These are phyloP conservation scores for Saccharomyces hybrid DNA, from an alignment of 1,139 yeast species.

Conservation along the genomic window DNA sequence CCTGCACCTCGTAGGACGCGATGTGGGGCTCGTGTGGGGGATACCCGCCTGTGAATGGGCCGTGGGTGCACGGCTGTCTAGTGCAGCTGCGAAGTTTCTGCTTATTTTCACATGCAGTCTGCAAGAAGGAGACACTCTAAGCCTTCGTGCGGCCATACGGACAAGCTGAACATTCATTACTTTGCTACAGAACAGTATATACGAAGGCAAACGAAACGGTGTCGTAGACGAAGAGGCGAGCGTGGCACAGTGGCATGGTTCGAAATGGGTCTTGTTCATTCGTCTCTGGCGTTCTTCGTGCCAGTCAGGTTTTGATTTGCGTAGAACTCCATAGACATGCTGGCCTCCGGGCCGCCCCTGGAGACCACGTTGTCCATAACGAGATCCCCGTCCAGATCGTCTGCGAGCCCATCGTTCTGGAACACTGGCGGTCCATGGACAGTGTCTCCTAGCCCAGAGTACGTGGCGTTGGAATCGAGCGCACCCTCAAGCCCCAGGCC, in stretches of 20 bases:
- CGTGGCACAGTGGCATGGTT: background rate
- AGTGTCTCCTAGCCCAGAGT: conserved; percentile 15
- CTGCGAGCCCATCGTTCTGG: conserved; percentile 20
- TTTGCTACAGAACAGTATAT: background rate
- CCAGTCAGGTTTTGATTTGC: conserved; percentile 2
- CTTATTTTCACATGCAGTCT: background rate
- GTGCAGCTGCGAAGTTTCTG: background rate
- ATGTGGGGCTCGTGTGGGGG: background rate
- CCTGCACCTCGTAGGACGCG: background rate
- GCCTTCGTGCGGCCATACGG: background rate
- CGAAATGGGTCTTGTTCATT: background rate
- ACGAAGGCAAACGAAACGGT: background rate
- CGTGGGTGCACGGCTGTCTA: background rate
- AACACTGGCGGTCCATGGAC: conserved; percentile 8
- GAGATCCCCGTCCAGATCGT: conserved; percentile 20
- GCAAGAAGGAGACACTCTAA: background rate
- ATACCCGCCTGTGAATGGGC: background rate
- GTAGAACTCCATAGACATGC: conserved; percentile 23
- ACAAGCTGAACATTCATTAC: background rate
- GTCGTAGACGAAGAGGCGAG: background rate
- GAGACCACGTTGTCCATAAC: conserved; percentile 7
- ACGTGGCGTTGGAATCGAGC: conserved; percentile 8
- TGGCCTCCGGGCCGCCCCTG: conserved; percentile 18
- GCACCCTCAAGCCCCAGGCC: conserved; percentile 10
- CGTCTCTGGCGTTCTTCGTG: conserved; percentile 3